Base-by-base conservation (phyloP, 164 flowering plant genomes). In the Euptelea pleiosperma region DNA sequence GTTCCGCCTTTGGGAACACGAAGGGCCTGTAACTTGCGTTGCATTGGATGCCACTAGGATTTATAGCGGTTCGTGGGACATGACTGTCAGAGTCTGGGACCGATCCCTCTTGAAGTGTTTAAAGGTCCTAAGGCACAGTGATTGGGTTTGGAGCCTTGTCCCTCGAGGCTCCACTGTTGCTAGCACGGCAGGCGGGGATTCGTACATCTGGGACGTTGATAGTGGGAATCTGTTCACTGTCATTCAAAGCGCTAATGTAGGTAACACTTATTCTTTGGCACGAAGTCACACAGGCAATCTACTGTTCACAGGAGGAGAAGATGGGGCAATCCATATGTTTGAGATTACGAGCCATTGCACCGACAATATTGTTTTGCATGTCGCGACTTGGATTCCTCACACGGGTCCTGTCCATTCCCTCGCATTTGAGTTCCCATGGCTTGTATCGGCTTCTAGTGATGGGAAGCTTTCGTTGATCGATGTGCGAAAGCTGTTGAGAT, bases 11-110 rank as follows among this genome's bases (percentile, higher is more conserved):
- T 86, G 96, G 92, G 99, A 75, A 53, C 99, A 93, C 58, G 77
- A 68, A 53, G 96, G 99, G 8, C 94, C 97, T 4, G 75, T 93
- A 2, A 83, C 92, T 48, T 90, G 89, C 59, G 77, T 90, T 67
- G 86, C 87, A 0, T 68, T 93, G 78, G 97, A 90, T 79, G 47
- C 63, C 1, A 64, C 70, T 10, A 83, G 75, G 59, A 85, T 93
- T 35, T 93, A 82, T 64, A 93, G 99, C 57, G 99, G 99, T 37
- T 93, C 99, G 4, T 93, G 99, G 99, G 99, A 93, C 71, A 90
- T 86, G 99, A 83, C 90, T 46, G 75, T 93, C 8, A 82, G 96
- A 18, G 53, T 93, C 9, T 90, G 97, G 97, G 96, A 90, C 54
- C 85, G 97, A 3, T 44, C 61, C 43, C 68, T 58, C n/a, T 61